Evolutionary conservation across 148 eudicot genomes (phyloP).

Genomic region (Cornus kousa): DNA sequence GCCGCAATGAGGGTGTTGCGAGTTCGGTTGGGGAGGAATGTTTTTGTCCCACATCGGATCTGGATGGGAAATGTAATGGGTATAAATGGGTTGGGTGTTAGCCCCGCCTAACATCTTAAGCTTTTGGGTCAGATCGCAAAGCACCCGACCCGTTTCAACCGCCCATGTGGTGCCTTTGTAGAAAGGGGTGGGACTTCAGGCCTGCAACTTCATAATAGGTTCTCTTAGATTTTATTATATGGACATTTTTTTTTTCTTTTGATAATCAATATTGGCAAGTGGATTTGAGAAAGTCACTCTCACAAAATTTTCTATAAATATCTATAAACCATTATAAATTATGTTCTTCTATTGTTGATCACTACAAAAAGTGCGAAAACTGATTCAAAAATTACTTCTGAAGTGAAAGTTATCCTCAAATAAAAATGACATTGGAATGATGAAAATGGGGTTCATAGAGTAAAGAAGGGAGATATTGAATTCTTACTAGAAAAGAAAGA

Average conservation of each 20-base stretch:
- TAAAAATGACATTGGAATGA: neutral
- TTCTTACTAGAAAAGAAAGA: neutral
- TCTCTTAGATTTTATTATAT: neutral
- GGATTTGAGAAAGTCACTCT: neutral
- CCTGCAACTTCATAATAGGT: neutral
- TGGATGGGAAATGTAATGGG: too few species aligned
- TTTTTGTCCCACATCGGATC: too few species aligned
- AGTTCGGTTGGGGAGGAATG: too few species aligned
- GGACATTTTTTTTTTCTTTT: neutral
- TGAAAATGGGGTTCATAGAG: neutral
- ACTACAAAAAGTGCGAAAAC: neutral
- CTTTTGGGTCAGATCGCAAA: too few species aligned
- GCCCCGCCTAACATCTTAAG: too few species aligned
- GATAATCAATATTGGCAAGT: neutral
- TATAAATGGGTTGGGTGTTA: too few species aligned
- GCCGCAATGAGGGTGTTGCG: too few species aligned
- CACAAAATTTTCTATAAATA: neutral
- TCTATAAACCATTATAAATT: neutral
- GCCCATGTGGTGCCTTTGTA: too few species aligned
- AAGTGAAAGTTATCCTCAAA: neutral
- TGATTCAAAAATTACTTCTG: neutral
- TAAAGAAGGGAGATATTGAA: neutral
- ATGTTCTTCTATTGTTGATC: neutral
- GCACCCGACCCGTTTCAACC: too few species aligned
- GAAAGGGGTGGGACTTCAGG: neutral